Conservation (phyloP, 805 yeast species). For the Monosporozyma siamensis region DNA sequence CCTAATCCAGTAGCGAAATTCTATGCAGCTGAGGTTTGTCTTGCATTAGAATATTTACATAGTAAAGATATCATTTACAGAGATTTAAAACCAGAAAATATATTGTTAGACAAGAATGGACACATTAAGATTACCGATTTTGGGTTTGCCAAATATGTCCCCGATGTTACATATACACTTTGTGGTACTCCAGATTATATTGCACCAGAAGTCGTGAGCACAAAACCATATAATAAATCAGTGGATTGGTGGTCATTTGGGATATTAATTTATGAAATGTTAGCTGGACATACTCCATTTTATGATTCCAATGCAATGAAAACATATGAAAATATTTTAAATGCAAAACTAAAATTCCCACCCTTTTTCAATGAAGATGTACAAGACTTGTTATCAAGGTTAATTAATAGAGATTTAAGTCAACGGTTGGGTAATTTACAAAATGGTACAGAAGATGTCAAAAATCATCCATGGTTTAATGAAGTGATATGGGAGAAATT, state of each 20-base stretch:
- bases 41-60: slow-evolving; percentile 85
- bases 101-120: slow-evolving; percentile 77
- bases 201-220: slow-evolving; percentile 91
- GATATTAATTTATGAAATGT: slow-evolving; percentile 84
- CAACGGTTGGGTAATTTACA: slow-evolving; percentile 78
- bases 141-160: slow-evolving; percentile 91
- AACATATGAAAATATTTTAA: slow-evolving; percentile 83
- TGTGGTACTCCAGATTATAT: slow-evolving; percentile 96
- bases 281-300: slow-evolving; percentile 92
- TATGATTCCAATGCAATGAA: slow-evolving; percentile 90
- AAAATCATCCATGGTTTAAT: slow-evolving; percentile 81
- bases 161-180: slow-evolving; percentile 83
- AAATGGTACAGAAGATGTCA: slow-evolving; percentile 78
- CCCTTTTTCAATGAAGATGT: slow-evolving; percentile 69
- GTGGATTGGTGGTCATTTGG: slow-evolving; percentile 99
- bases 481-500: slow-evolving; percentile 93
- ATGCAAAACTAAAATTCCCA: slow-evolving; percentile 73
- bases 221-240: slow-evolving; percentile 88
- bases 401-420: slow-evolving; percentile 78
- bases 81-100: slow-evolving; percentile 89
- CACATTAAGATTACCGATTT: slow-evolving; percentile 89
- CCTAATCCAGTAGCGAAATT: slow-evolving; percentile 96
- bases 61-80: slow-evolving; percentile 79
- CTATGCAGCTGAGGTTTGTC: slow-evolving; percentile 82
- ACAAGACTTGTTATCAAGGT: slow-evolving; percentile 56